Base-by-base conservation (phyloP, 2,329 filamentous ascomycete species). In the Chrysoporthe cubensis region DNA sequence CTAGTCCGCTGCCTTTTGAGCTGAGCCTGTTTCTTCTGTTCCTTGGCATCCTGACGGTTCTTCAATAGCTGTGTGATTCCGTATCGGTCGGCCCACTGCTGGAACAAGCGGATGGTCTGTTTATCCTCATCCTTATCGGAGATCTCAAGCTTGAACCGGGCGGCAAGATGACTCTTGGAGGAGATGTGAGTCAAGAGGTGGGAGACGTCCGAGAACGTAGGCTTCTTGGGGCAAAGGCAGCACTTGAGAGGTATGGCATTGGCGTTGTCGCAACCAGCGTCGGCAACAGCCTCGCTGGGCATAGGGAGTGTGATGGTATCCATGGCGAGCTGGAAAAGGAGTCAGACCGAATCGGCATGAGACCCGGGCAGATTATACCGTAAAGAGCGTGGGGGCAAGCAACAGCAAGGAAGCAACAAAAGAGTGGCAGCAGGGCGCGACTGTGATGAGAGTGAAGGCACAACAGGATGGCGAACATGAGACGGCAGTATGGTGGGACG, bases 121-220 rank as follows among this genome's bases (percentile, higher is more conserved):
- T 85, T 83, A n/a, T 84, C 78, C 69, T 96, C 91, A 58, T 87
- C 84, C 65, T 88, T 85, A 66, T 90, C 87, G 67, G 87, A 88
- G 72, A 97, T 87, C 74, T 93, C 54, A 64, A 93, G 85, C 75
- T 93, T 93, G 81, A 94, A 96, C 74, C 92, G 89, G 76, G 93
- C 87, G 69, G 93, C 90, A 44, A 97, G 83, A 77, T 98, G 95
- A n/a, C 91, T 91, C 77, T 97, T 97, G 71, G 94, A 97, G 69
- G 91, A 89, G 70, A 97, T 88, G 76, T 98, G 95, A 14, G 95
- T 98, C 75, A 98, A 87, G 48, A 97, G 84, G 78, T 97, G 95
- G 44, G 94, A 97, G 57, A 94, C 84, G 78, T 98, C 95, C 66
- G 93, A 97, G 80, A 97, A 97, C 42, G 81, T 87, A 50, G 93